Percentiles rank a stretch among this genome's conserved stretches.
These are phyloP conservation scores for Fusarium sp. DNA, from an alignment of 2,329 filamentous ascomycete genomes.

Conservation along the genomic window DNA sequence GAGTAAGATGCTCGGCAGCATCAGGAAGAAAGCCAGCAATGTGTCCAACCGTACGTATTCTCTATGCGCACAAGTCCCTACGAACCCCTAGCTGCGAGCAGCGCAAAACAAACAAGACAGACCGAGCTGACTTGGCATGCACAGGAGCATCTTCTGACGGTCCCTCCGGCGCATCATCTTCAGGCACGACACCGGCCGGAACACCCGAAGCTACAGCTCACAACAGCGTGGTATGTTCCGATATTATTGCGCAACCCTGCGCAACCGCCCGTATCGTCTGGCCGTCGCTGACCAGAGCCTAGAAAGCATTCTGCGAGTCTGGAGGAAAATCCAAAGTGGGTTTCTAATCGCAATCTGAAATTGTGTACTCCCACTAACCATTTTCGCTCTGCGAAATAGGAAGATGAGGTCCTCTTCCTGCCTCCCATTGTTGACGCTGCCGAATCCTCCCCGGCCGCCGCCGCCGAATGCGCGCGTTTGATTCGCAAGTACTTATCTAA, in stretches of 20 bases:
- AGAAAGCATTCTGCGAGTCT: constrained; percentile 87
- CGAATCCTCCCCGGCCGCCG: constrained; percentile 90
- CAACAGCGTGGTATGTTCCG: constrained; percentile 72
- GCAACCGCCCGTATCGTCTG: constrained; percentile 13
- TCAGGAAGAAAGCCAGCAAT: constrained; percentile 61
- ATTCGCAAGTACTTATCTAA: constrained; percentile 86
- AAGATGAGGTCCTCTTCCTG: constrained; percentile 91
- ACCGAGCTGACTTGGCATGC: constrained; percentile 3
- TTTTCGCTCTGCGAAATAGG: constrained; percentile 59
- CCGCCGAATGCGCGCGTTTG: constrained; percentile 81
- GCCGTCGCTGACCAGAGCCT: constrained; percentile 39
- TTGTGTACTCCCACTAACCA: constrained; percentile 14
- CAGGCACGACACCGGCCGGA: constrained; percentile 58
- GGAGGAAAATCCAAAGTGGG: constrained; percentile 69
- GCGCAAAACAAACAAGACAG: constrained; percentile 16
- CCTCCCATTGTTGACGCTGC: constrained; percentile 94
- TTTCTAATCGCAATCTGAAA: not conserved
- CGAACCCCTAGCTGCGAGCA: not conserved
- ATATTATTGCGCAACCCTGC: constrained; percentile 14
- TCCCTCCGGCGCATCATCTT: constrained; percentile 48
- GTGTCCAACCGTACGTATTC: constrained; percentile 42
- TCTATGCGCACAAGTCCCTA: constrained; percentile 8
- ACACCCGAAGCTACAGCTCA: constrained; percentile 76
- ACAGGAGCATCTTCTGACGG: constrained; percentile 36
- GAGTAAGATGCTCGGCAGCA: constrained; percentile 68